Base-by-base conservation (phyloP, 2,329 filamentous ascomycete genomes). In the Fusarium nodosum region DNA sequence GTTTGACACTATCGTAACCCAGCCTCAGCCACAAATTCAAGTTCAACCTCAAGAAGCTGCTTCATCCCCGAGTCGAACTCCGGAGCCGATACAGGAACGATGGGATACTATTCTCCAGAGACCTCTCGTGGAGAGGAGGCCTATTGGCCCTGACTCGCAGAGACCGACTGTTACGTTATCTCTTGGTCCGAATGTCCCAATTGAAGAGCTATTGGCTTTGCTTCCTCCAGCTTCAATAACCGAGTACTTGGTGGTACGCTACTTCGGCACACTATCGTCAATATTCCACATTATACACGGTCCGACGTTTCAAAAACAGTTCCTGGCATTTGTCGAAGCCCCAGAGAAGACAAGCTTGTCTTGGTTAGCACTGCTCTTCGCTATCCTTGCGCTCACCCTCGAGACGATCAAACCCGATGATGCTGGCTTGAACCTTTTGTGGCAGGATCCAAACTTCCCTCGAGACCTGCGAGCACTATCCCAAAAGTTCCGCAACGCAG, bases 221-320 rank as follows among this genome's bases (percentile, higher is more conserved):
- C 16, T 64, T 1, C 60, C 60, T 0, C 60, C 60, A 0, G 47
- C 51, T 4, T 64, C 60, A 2, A 60, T 64, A 2, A 58, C 59
- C 0, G 60, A 64, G 9, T 64, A 64, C 2, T 20, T 64, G 5
- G 60, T 64, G 0, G 53, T 54, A 0, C 44, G 60, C 0, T 64
- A 64, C 34, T 64, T 64, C 2, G 51, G 59, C 30, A 64, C 60
- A 0, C 22, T 64, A 3, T 57, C 44, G 5, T 64, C 60, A 0
- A 30, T 64, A 2, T 64, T 64, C 1, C 60, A 64, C 10, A 64
- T 64, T 16, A 34, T 64, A 0, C 60, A 64, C 13, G 60, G 60
- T 0, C 60, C 60, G 2, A 64, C 60, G 0, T 64, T 64, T 1
- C 60, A 64, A 18, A 64, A n/a, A 0, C 60, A 64, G 0, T 64